Percentiles rank a stretch among this genome's conserved stretches.
Evolutionary conservation across 495 filamentous ascomycete species (phyloP).

Genomic region (Neurospora sp.): DNA sequence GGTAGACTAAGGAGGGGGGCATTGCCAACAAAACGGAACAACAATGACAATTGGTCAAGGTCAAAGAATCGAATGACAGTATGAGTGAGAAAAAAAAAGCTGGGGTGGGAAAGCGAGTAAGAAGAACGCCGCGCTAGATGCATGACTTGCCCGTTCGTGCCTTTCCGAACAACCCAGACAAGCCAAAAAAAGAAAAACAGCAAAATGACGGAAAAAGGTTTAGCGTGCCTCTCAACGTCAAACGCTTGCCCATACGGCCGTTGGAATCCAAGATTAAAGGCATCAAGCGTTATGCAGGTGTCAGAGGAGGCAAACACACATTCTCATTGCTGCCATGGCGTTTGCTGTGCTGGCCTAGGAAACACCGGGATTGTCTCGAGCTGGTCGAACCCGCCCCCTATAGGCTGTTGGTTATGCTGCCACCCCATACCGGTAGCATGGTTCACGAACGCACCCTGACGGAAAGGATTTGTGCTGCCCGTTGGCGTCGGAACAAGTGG

Average conservation of each 20-base stretch:
- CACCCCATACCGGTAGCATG: constrained; percentile 79
- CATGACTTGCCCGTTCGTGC: neutral
- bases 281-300: neutral
- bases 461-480: constrained; percentile 90
- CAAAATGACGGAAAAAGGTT: neutral
- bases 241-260: neutral
- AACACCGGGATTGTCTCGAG: constrained; percentile 77
- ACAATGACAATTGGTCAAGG: neutral
- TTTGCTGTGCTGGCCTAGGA: constrained; percentile 58
- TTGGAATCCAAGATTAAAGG: neutral
- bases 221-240: neutral
- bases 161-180: neutral
- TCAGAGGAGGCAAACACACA: neutral
- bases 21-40: neutral
- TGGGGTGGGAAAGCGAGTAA: neutral
- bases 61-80: neutral
- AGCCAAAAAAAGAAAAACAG: neutral
- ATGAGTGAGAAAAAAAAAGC: neutral
- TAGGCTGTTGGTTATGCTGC: constrained; percentile 67
- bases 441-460: constrained; percentile 78
- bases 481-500: constrained; percentile 54
- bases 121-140: constrained; percentile 21
- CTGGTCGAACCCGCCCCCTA: constrained; percentile 78
- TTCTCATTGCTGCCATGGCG: constrained; percentile 40
- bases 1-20: neutral